phyloP scores from a whole-genome alignment of 164 flowering plant genomes.

The Nymphaea thermarum region DNA sequence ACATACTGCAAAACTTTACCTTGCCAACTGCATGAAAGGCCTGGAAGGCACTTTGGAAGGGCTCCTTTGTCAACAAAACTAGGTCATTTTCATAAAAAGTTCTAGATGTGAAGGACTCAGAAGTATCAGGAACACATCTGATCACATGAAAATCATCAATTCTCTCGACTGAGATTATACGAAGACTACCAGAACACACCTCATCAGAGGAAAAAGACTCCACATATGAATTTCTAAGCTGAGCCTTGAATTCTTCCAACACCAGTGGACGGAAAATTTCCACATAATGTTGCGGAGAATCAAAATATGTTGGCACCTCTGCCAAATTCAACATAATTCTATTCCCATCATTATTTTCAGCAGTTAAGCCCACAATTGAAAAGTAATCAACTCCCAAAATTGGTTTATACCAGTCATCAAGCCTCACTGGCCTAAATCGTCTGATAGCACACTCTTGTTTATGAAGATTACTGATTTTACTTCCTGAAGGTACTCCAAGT shows the following conservation, averaged over 20 bases:
- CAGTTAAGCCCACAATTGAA: slow-evolving; percentile 52
- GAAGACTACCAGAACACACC: slow-evolving; percentile 52
- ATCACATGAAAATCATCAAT: slow-evolving; percentile 88
- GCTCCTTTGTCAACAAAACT: slow-evolving; percentile 69
- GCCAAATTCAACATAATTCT: slow-evolving; percentile 24
- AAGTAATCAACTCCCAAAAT: slow-evolving; percentile 78
- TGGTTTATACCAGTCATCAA: slow-evolving; percentile 83
- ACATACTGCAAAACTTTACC: slow-evolving; percentile 28
- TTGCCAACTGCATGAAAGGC: slow-evolving; percentile 80
- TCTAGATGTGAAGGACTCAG: slow-evolving; percentile 28
- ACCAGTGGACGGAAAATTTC: slow-evolving; percentile 76
- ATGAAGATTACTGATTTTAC: slow-evolving; percentile 10
- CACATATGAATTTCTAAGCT: slow-evolving; percentile 50
- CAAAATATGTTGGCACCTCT: slow-evolving; percentile 66
- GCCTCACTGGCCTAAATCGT: slow-evolving; percentile 69
- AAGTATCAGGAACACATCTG: slow-evolving; percentile 60
- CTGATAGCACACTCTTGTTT: slow-evolving; percentile 33
- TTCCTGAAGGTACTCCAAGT: slow-evolving; percentile 36
- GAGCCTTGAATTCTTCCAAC: slow-evolving; percentile 93
- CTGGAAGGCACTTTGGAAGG: slow-evolving; percentile 30
- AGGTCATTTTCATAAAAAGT: slow-evolving; percentile 76
- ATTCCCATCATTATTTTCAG: slow-evolving; percentile 32
- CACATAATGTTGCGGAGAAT: slow-evolving; percentile 69
- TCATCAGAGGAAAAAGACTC: slow-evolving; percentile 71
- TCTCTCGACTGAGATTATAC: slow-evolving; percentile 80